Percentiles rank a stretch among this genome's conserved stretches.
phyloP scores from a whole-genome alignment of 2,329 filamentous ascomycete species.

The Botrytis aclada region DNA sequence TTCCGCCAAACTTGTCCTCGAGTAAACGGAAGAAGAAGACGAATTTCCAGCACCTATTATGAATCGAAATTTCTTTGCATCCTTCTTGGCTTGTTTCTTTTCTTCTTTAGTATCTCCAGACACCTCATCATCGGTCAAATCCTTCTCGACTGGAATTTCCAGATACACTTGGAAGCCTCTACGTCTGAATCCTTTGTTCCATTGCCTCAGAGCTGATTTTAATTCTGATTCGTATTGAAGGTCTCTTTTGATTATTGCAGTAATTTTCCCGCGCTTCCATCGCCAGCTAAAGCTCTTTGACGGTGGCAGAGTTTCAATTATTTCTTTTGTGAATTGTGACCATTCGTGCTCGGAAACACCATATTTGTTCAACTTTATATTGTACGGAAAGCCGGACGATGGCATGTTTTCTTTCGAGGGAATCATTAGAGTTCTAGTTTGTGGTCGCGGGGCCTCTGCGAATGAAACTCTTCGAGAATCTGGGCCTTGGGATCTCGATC shows the following conservation, averaged over 20 bases:
- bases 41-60: slow-evolving; percentile 21
- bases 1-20: slow-evolving; percentile 11
- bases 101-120: slow-evolving; percentile 9
- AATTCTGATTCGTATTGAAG: slow-evolving; percentile 28
- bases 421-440: slow-evolving; percentile 17
- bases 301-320: slow-evolving; percentile 24
- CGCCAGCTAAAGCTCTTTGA: slow-evolving; percentile 2
- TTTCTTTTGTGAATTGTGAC: slow-evolving; percentile 30
- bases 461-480: slow-evolving; percentile 19
- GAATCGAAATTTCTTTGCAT: slow-evolving; percentile 23
- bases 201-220: slow-evolving; percentile 24
- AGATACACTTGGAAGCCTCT: slow-evolving; percentile 31
- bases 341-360: slow-evolving; percentile 29
- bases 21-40: slow-evolving; percentile 9
- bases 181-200: slow-evolving; percentile 29
- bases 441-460: slow-evolving; percentile 12
- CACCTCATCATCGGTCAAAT: slow-evolving; percentile 8
- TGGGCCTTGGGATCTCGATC: slow-evolving; percentile 17
- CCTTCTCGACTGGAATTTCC: slow-evolving; percentile 25
- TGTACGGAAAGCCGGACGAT: slow-evolving; percentile 32
- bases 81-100: slow-evolving; percentile 21
- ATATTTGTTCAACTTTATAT: slow-evolving; percentile 24
- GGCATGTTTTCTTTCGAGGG: slow-evolving; percentile 28
- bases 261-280: slow-evolving; percentile 12
- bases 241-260: slow-evolving; percentile 20